Evolutionary conservation across 1,284 basidiomycete species (phyloP), one percentile per base, ranked within the genome.

Genomic region (Pseudozyma sp.): DNA sequence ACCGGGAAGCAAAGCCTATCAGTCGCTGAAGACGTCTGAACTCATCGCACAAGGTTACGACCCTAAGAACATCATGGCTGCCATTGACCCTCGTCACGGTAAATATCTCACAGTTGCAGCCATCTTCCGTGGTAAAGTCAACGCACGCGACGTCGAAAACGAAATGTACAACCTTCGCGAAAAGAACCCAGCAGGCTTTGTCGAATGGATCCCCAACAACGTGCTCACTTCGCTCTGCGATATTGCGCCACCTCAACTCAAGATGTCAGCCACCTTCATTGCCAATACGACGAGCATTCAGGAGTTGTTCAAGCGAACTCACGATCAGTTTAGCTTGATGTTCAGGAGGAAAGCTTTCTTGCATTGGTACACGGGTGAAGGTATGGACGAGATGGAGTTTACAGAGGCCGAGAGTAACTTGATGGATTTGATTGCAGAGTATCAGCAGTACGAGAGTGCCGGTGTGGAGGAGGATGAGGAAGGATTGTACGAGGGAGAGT

Each of bases 81-180:
- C 93, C n/a, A 92, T 91, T 70, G 92, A 95, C 84, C 92, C 93
- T 21, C 88, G 85, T 34, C 92, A 97, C 83, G 96, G 97, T 80
- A 64, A 93, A 78, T 95, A 94, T 86, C 87, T 86, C 54, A 86
- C 93, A 88, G 93, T 97, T 73, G 94, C 95, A 36, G 95, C 95
- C 76, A 92, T 97, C 86, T 99, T 70, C 93, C 93, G 97, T 5
- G 85, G 85, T 49, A 73, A 81, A 44, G 58, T 59, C 40, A 69
- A 76, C 21, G 53, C 60, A 53, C 39, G 70, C 91, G 92, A 84
- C 44, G 85, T 85, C 13, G 85, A 85, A 62, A 70, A 80, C 42
- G 79, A 83, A 51, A 85, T 85, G 83, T 79, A 78, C 55, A 79
- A 74, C 50, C 56, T 83, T 7, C 84, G 85, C 69, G 64, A 76